These are phyloP conservation scores for Monosporascus sp. DNA, from an alignment of 2,329 filamentous ascomycete genomes.

Conservation along the genomic window DNA sequence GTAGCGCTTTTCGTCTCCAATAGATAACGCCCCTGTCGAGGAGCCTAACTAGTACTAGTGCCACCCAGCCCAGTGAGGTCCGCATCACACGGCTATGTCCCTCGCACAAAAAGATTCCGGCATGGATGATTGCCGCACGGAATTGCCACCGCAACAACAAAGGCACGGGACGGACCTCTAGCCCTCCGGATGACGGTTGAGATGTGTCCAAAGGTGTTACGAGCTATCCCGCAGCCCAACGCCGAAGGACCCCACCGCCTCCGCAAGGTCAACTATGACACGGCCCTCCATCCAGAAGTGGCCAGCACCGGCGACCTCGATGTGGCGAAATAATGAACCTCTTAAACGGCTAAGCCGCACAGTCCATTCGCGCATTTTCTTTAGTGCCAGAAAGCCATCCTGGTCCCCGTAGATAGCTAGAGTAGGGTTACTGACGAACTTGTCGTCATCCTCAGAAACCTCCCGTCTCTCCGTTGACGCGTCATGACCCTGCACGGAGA, in stretches of 20 bases:
- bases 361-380: constrained; percentile 63
- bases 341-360: constrained; percentile 40
- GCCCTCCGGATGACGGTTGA: too few relatives aligned
- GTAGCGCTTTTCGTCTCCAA: too few relatives aligned
- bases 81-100: too few relatives aligned
- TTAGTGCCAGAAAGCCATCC: constrained; percentile 66
- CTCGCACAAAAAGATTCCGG: too few relatives aligned
- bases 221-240: constrained; percentile 6
- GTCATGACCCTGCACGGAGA: neutral
- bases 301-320: constrained; percentile 48
- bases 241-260: constrained; percentile 24
- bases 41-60: too few relatives aligned
- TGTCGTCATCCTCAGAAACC: constrained; percentile 38
- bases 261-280: constrained; percentile 33
- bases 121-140: too few relatives aligned
- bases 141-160: too few relatives aligned
- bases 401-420: constrained; percentile 69
- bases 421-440: constrained; percentile 54
- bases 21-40: too few relatives aligned
- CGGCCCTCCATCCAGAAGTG: constrained; percentile 60
- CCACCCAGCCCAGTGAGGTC: too few relatives aligned
- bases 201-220: neutral
- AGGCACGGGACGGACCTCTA: too few relatives aligned
- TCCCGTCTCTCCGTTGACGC: constrained; percentile 2
- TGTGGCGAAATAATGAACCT: constrained; percentile 40